These are phyloP conservation scores for Plectosphaerella sp. DNA, from an alignment of 2,329 filamentous ascomycete species.

Conservation along the genomic window DNA sequence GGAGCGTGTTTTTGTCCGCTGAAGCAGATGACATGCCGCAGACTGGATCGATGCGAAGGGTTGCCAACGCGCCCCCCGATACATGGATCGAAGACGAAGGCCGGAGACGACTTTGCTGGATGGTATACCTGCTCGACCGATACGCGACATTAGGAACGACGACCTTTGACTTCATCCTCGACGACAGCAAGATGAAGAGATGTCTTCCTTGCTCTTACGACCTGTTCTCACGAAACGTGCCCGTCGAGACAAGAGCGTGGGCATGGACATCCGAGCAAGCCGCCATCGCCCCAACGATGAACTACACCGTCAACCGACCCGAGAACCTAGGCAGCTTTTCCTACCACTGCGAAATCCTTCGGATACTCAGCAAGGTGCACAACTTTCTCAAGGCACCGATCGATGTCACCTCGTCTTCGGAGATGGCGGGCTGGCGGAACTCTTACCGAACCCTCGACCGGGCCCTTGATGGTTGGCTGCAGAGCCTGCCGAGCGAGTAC, in stretches of 20 bases:
- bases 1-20: constrained; percentile 28
- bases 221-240: constrained; percentile 36
- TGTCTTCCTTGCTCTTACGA: constrained; percentile 39
- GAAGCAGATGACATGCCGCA: constrained; percentile 24
- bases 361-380: constrained; percentile 37
- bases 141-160: constrained; percentile 38
- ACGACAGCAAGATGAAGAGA: constrained; percentile 32
- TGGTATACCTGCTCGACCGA: constrained; percentile 39
- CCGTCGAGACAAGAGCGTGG: constrained; percentile 33
- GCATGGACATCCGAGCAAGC: constrained; percentile 16
- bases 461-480: constrained; percentile 35
- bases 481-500: constrained; percentile 38
- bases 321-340: constrained; percentile 41
- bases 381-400: constrained; percentile 34
- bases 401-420: constrained; percentile 30
- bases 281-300: neutral
- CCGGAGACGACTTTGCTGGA: constrained; percentile 35
- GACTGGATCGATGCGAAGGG: constrained; percentile 28
- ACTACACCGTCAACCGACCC: constrained; percentile 24
- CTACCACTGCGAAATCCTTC: constrained; percentile 38
- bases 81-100: constrained; percentile 42
- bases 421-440: constrained; percentile 35
- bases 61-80: constrained; percentile 28
- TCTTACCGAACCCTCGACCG: constrained; percentile 33
- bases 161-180: constrained; percentile 35